Base-by-base conservation (phyloP, 1,284 basidiomycete species). In the Crepidotus sp. region DNA sequence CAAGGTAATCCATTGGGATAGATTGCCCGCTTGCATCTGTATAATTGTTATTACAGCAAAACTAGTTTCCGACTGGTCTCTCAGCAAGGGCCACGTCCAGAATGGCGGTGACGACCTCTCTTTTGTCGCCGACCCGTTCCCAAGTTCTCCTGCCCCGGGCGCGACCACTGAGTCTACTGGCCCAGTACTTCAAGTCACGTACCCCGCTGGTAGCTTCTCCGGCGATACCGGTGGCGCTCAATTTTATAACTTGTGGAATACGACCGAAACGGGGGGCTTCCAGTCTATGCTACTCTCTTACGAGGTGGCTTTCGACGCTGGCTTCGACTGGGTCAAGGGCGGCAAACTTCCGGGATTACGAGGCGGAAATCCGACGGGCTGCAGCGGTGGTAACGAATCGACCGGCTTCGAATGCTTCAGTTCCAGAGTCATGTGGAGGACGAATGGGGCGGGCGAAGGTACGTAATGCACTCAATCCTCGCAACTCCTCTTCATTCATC, bases 361-460 rank as follows among this genome's bases (percentile, higher is more conserved):
- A 55, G 81, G 83, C 9, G 83, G 82, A 25, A 69, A 70, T 39
- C 64, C 69, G 2, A 62, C 75, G 56, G 68, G 72, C 55, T 84
- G 82, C 58, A 77, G 76, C 40, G 82, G 81, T 21, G 83, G 83
- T 10, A 72, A 76, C 45, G 56, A 80, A 46, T 59, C 71, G 1
- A 66, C 68, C 35, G 83, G 82, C 18, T 55, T 62, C 25, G 69
- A 73, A 41, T 86, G 83, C 55, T 85, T 84, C 59, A 83, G 77
- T 54, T 71, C 76, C 8, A 64, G 83, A 26, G 49, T 85, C 37
- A 86, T 86, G 83, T 86, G 83, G 82, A 69, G 83, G 50, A 58
- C 60, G 27, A 63, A 63, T 33, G 82, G 78, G 1, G 62, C 60
- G 1, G 82, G 81, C 6, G 83, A 86, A 68, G 70, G 74, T 87